Base-by-base conservation (phyloP, 1,284 basidiomycete genomes). In the Testicularia cyperi region DNA sequence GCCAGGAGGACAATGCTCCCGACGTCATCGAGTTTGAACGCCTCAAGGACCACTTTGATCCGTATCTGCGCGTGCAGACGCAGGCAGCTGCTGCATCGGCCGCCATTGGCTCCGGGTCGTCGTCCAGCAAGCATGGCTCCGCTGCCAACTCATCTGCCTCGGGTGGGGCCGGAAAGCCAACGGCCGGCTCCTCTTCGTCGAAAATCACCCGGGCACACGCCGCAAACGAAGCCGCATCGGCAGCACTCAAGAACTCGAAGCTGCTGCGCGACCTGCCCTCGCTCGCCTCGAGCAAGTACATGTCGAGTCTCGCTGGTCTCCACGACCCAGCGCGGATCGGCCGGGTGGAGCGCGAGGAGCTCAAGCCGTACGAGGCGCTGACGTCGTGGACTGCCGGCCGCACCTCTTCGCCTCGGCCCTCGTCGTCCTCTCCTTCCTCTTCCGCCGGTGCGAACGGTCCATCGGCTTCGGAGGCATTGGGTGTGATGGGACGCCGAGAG, bases 401-500 rank as follows among this genome's bases (percentile, higher is more conserved):
- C 10, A n/a, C n/a, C n/a, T n/a, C n/a, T n/a, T n/a, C n/a, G n/a
- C n/a, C n/a, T n/a, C n/a, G n/a, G n/a, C n/a, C n/a, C n/a, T n/a
- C n/a, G n/a, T n/a, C n/a, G n/a, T n/a, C n/a, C n/a, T n/a, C n/a
- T n/a, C n/a, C n/a, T n/a, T n/a, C n/a, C n/a, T n/a, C n/a, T n/a
- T n/a, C n/a, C n/a, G n/a, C n/a, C n/a, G n/a, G n/a, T n/a, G n/a
- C n/a, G n/a, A n/a, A n/a, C n/a, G n/a, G n/a, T n/a, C n/a, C n/a
- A n/a, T 20, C 48, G 16, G 30, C 16, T 12, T 38, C 27, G 10
- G 22, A 38, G 10, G 20, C 41, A 14, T 40, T 61, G 19, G 54
- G 64, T 24, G 46, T 55, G 12, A 16, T 65, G 33, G 51, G 52
- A 24, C 43, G 83, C 9, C 82, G 84, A 20, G 86, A 86, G 15